Evolutionary conservation across 345 rosid species (phyloP).

Genomic region (Lepidium africanum): DNA sequence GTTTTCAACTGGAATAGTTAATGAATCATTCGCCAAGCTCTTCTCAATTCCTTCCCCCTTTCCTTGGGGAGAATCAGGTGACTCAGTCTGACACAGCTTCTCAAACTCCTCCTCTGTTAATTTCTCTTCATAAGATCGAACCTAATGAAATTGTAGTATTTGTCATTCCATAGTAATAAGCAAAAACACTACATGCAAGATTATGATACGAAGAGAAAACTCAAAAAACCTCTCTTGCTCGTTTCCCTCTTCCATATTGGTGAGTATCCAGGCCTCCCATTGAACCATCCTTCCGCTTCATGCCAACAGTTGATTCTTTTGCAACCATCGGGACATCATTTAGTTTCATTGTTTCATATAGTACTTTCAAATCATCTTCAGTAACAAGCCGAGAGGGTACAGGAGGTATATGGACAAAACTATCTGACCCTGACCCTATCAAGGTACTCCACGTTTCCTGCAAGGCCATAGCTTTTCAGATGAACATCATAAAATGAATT

Average conservation of each 20-base stretch:
- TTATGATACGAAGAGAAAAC: conserved; percentile 11
- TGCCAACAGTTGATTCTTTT: conserved; percentile 39
- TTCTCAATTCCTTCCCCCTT: conserved; percentile 44
- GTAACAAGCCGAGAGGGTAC: conserved; percentile 82
- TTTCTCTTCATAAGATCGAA: conserved; percentile 89
- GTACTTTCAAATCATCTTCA: conserved; percentile 64
- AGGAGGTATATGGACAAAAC: conserved; percentile 37
- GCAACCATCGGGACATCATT: conserved; percentile 54
- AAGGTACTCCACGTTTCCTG: conserved; percentile 72
- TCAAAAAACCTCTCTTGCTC: conserved; percentile 83
- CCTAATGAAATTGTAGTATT: conserved; percentile 32
- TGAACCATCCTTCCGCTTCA: conserved; percentile 51
- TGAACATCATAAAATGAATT: not conserved
- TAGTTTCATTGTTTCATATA: conserved; percentile 65
- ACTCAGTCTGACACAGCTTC: conserved; percentile 74
- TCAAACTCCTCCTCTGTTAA: conserved; percentile 95
- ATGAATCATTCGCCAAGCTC: conserved; percentile 36
- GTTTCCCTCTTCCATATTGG: conserved; percentile 91
- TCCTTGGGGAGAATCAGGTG: conserved; percentile 56
- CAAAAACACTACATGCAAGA: not conserved
- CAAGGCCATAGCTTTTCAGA: conserved; percentile 19
- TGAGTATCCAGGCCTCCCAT: conserved; percentile 58
- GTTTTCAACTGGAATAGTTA: conserved; percentile 9
- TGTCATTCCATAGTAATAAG: not conserved
- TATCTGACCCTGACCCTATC: conserved; percentile 41